phyloP scores from a whole-genome alignment of 2,329 filamentous ascomycete species.

The Fusarium oligoseptatum region DNA sequence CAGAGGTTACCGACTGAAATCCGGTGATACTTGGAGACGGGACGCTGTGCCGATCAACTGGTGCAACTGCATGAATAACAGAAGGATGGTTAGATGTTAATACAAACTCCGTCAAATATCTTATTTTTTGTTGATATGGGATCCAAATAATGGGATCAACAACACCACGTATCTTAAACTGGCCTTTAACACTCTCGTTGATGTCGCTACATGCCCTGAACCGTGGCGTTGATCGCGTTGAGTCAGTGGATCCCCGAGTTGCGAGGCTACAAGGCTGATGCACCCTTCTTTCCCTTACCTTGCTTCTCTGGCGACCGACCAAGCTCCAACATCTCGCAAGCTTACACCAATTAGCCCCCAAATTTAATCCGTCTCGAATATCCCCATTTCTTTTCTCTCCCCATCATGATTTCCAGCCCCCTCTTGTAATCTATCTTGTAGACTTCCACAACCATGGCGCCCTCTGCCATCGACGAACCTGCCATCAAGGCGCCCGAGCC shows the following conservation, averaged over 20 bases:
- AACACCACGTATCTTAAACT: no score
- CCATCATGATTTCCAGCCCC: constrained; percentile 36
- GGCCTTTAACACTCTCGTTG: background rate
- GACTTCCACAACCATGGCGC: constrained; percentile 59
- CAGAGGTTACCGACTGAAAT: background rate
- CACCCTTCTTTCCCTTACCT: constrained; percentile 32
- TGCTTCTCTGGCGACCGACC: constrained; percentile 31
- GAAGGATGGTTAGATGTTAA: background rate
- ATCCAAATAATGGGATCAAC: background rate
- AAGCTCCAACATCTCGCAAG: constrained; percentile 37
- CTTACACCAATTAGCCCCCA: constrained; percentile 46
- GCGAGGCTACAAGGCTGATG: background rate
- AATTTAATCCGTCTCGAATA: constrained; percentile 22
- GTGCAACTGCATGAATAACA: background rate
- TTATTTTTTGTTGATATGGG: background rate
- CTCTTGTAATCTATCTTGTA: constrained; percentile 15
- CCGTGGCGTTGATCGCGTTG: background rate
- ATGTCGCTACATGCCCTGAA: constrained; percentile 1
- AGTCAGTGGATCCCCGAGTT: constrained; percentile 38
- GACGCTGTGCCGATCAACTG: background rate
- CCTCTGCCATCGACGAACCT: constrained; percentile 64
- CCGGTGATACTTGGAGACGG: background rate
- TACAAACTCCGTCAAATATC: background rate
- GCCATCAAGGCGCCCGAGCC: constrained; percentile 52
- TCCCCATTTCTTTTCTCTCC: constrained; percentile 8